A percentile compares a stretch with the other conserved stretches of the same genome.
These are phyloP conservation scores for Arachnomyces sp. DNA, from an alignment of 2,329 filamentous ascomycete species.

Conservation along the genomic window DNA sequence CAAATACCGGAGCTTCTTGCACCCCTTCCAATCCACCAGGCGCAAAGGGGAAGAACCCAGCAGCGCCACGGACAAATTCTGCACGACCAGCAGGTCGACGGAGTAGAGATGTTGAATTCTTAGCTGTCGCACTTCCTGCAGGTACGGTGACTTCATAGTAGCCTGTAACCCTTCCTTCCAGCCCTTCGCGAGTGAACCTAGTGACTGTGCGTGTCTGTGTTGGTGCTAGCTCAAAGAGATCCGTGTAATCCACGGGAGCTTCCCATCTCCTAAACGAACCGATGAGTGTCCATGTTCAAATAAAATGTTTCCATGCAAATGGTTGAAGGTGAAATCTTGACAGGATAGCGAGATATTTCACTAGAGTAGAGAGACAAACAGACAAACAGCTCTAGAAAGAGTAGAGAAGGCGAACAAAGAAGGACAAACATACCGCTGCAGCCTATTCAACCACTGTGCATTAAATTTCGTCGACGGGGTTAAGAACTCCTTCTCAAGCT, in stretches of 20 bases:
- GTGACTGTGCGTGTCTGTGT: constrained; percentile 94
- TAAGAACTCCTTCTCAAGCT: constrained; percentile 70
- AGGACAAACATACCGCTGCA: constrained; percentile 60
- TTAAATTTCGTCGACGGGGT: constrained; percentile 74
- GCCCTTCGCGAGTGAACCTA: constrained; percentile 80
- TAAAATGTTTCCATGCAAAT: too few species aligned
- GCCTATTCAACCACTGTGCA: constrained; percentile 73
- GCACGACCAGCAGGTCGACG: constrained; percentile 79
- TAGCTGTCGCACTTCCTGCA: constrained; percentile 80
- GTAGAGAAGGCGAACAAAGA: neutral
- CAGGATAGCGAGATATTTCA: too few species aligned
- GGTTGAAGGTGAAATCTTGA: too few species aligned
- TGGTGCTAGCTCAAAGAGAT: constrained; percentile 77
- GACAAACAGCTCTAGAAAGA: neutral
- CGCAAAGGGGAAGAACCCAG: constrained; percentile 89
- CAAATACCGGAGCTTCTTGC: constrained; percentile 74
- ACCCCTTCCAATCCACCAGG: constrained; percentile 83
- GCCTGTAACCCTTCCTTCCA: constrained; percentile 86
- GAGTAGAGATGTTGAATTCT: constrained; percentile 84
- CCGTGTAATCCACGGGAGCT: constrained; percentile 67
- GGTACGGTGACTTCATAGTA: constrained; percentile 93
- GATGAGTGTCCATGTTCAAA: too few species aligned
- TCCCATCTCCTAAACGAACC: constrained; percentile 61
- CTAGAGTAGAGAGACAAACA: too few species aligned
- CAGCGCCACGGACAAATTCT: constrained; percentile 86